Conservation (phyloP, 108 stramenopile species). For the Conticribra weissflogii region DNA sequence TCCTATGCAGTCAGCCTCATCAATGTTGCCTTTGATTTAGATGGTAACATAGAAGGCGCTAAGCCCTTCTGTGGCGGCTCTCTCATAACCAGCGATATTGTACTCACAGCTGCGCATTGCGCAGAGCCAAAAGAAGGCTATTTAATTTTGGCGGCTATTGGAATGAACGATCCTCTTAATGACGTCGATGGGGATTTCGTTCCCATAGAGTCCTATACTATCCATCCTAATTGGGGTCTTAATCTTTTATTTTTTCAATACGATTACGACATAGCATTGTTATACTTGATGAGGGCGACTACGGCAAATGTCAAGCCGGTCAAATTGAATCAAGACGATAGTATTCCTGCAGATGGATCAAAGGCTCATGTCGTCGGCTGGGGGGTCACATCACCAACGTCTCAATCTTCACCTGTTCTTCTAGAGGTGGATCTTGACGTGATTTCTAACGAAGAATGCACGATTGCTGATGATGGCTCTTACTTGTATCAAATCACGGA, state of each 20-base stretch:
- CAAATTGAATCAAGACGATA: not conserved
- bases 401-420: not conserved
- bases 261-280: slow-evolving; percentile 1
- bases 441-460: not conserved
- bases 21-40: no score
- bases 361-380: not conserved
- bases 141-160: not conserved
- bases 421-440: not conserved
- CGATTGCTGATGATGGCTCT: not conserved
- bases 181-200: no score
- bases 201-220: no score
- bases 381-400: not conserved
- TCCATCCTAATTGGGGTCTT: not conserved
- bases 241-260: not conserved
- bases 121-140: not conserved
- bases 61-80: not conserved
- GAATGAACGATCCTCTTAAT: no score
- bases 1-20: slow-evolving; percentile 6
- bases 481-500: slow-evolving; percentile 1
- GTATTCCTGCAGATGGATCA: slow-evolving; percentile 1
- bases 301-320: not conserved
- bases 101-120: not conserved
- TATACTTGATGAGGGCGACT: not conserved
- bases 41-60: not conserved
- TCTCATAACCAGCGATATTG: not conserved